Evolutionary conservation across 805 yeast genomes (phyloP).

Genomic region (Metschnikowia koreensis): DNA sequence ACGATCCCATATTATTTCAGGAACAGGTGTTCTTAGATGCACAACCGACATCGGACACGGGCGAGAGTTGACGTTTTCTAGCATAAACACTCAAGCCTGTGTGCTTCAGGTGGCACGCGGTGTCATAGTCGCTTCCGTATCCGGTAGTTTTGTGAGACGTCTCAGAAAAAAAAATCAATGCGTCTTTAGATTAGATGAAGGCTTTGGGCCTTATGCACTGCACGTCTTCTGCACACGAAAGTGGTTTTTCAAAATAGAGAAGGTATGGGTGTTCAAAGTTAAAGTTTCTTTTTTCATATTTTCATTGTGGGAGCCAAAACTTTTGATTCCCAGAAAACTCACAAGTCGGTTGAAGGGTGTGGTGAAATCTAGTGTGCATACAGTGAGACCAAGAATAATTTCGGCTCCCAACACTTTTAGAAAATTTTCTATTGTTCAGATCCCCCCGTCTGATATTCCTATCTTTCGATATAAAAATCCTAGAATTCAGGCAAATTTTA

Average conservation of each 20-base stretch:
- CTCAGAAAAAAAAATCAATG: slow-evolving; percentile 1
- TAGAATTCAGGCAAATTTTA: no score
- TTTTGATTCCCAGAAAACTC: no score
- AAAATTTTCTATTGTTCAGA: no score
- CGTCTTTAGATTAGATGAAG: slow-evolving; percentile 3
- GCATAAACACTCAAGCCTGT: neutral
- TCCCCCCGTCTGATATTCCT: no score
- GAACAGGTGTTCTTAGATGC: neutral
- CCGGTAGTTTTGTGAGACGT: slow-evolving; percentile 6
- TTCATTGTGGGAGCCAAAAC: no score
- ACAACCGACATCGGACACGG: neutral
- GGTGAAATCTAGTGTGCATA: no score
- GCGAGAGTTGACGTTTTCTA: neutral
- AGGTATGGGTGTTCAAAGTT: neutral
- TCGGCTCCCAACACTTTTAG: no score
- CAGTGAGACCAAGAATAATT: no score
- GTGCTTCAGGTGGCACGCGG: neutral
- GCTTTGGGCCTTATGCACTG: neutral
- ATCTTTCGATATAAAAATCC: no score
- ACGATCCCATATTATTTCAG: neutral
- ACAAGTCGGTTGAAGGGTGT: no score
- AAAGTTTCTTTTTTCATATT: no score
- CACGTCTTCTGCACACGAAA: neutral
- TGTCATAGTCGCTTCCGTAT: slow-evolving; percentile 6
- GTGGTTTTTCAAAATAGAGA: neutral